Evolutionary conservation across 768 basidiomycete species (phyloP), one percentile per base, ranked within the genome.

Genomic region (Lactifluus pinguis): DNA sequence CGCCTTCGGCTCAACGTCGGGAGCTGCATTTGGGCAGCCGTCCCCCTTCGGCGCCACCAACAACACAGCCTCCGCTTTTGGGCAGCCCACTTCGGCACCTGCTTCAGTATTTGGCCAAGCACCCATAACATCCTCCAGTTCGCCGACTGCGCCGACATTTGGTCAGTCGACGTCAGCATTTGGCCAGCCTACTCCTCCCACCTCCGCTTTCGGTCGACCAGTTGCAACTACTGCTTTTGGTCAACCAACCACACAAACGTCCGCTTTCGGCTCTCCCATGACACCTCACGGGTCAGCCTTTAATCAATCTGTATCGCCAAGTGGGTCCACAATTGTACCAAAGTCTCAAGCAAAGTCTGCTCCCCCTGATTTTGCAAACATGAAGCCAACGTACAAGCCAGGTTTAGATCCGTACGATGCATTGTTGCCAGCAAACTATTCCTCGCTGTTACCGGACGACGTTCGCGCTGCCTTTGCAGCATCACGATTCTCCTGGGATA

Each of bases 401-500:
- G 79, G 76, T 6, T 64, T 74, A 45, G 79, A 83, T 60, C 79
- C 79, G 49, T 87, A 85, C 64, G 81, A 83, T 57, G 62, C 56
- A 42, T 69, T 77, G 14, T 73, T 89, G 29, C 86, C 86, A 6
- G 63, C 67, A n/a, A 76, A 83, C 61, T 89, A 89, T 69, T 62
- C 73, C 39, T 71, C 77, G 38, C 68, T 79, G 38, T 67, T 88
- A 15, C 85, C 87, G 1, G 67, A 72, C 36, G 67, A 67, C 4
- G 79, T 76, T 41, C 68, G 75, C 65, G 76, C 76, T 4, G 83
- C 83, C 32, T 89, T 87, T 61, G 68, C 73, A 59, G 73, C 44
- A 71, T 73, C 53, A 79, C 71, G 69, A 87, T 89, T 68, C 79
- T 80, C 68, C 82, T 80, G 76, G 81, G 84, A 70, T 51, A 79